These are phyloP conservation scores for Mrakia hoshinonis DNA, from an alignment of 768 basidiomycete species.

Conservation along the genomic window DNA sequence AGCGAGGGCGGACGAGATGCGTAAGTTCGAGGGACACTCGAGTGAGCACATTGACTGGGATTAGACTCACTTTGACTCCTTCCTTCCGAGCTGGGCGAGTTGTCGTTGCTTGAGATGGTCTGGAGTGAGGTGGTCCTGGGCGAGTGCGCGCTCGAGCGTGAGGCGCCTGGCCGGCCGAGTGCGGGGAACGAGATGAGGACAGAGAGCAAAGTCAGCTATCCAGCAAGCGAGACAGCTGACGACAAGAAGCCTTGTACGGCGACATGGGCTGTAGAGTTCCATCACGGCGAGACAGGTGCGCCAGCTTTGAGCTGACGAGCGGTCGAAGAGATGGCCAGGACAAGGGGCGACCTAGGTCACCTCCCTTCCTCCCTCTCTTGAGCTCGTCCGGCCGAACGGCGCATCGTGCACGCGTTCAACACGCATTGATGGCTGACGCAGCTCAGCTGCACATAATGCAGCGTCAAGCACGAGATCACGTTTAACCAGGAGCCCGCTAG, in stretches of 20 bases:
- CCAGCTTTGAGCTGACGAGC: too few relatives aligned
- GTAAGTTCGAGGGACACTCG: neutral
- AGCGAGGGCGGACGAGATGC: neutral
- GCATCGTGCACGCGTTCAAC: neutral
- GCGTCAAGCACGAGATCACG: too few relatives aligned
- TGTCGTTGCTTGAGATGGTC: slow-evolving; percentile 83
- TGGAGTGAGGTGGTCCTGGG: slow-evolving; percentile 57
- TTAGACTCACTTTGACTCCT: slow-evolving; percentile 46
- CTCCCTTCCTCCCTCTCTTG: neutral
- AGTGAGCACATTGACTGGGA: neutral
- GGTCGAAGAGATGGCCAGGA: too few relatives aligned
- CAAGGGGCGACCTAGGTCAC: neutral
- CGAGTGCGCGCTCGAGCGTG: slow-evolving; percentile 72
- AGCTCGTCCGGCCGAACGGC: neutral
- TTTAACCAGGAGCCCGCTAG: too few relatives aligned
- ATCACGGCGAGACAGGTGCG: too few relatives aligned
- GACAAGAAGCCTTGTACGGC: too few relatives aligned
- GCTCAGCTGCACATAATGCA: too few relatives aligned
- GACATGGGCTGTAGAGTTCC: too few relatives aligned
- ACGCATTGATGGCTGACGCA: too few relatives aligned
- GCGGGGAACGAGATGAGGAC: neutral
- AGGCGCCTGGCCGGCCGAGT: slow-evolving; percentile 54
- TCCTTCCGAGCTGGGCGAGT: slow-evolving; percentile 70
- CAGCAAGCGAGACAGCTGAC: too few relatives aligned
- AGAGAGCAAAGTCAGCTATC: neutral